Conservation (phyloP, 768 basidiomycete species). For the Mycena sanguinolenta region DNA sequence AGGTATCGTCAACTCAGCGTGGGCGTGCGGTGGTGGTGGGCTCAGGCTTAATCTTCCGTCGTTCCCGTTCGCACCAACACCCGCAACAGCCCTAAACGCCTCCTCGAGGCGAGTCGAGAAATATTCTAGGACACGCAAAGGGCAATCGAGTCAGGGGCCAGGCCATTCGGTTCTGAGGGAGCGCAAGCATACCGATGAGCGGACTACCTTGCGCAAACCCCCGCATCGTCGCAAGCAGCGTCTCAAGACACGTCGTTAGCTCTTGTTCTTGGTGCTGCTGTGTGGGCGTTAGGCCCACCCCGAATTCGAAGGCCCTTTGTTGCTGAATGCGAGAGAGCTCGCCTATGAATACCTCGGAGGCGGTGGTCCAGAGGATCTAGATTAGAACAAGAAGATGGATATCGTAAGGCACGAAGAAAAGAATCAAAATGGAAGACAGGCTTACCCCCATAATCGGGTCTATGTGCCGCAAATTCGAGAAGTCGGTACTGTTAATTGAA, state of each 20-base stretch:
- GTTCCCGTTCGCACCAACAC: too few species aligned
- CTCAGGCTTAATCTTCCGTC: too few species aligned
- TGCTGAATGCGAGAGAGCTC: constrained; percentile 23
- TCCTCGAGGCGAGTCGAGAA: constrained; percentile 10
- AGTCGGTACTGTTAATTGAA: constrained; percentile 20
- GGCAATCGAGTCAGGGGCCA: neutral
- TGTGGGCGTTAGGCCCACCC: neutral
- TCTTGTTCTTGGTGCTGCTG: constrained; percentile 26
- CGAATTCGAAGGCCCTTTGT: too few species aligned
- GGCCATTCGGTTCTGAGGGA: neutral
- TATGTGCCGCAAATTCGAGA: constrained; percentile 24
- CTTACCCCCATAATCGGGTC: constrained; percentile 39
- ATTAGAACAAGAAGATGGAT: neutral
- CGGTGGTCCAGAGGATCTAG: constrained; percentile 33
- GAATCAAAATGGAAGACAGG: neutral
- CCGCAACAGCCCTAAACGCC: constrained; percentile 2
- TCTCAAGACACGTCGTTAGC: constrained; percentile 16
- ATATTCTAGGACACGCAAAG: constrained; percentile 12
- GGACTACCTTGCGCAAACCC: constrained; percentile 12
- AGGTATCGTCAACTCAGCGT: too few species aligned
- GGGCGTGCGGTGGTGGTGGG: too few species aligned
- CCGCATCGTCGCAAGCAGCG: constrained; percentile 19
- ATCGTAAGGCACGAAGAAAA: neutral
- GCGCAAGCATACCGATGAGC: constrained; percentile 12
- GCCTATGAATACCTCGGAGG: constrained; percentile 27